Percentiles rank a stretch among this genome's conserved stretches.
Conservation (phyloP, 176 grass and related monocot species). For the Themeda triandra region DNA sequence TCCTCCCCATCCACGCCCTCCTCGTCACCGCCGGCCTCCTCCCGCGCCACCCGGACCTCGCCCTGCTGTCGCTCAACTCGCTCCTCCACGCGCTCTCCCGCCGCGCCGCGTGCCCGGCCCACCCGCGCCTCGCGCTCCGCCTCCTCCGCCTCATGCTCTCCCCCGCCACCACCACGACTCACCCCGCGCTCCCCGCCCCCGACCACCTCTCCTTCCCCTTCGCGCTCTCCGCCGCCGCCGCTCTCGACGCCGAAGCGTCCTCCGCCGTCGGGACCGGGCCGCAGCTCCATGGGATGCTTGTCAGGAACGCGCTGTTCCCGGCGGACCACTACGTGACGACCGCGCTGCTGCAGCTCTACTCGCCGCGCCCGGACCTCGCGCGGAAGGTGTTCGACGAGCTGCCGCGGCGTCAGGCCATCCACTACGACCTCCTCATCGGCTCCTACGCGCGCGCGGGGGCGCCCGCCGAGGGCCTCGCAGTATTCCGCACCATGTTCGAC, state of each 20-base stretch:
- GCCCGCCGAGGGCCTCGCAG: slow-evolving; percentile 36
- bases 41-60: slow-evolving; percentile 37
- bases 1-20: slow-evolving; percentile 48
- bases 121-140: slow-evolving; percentile 49
- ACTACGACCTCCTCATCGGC: slow-evolving; percentile 76
- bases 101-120: slow-evolving; percentile 37
- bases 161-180: slow-evolving; percentile 12
- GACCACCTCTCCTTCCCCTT: slow-evolving; percentile 86
- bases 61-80: slow-evolving; percentile 60
- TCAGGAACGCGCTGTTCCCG: slow-evolving; percentile 63
- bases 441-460: slow-evolving; percentile 48
- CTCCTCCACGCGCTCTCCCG: slow-evolving; percentile 46
- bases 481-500: slow-evolving; percentile 56
- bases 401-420: slow-evolving; percentile 50
- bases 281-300: slow-evolving; percentile 60
- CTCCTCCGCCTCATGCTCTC: slow-evolving; percentile 63
- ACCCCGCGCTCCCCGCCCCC: slow-evolving; percentile 37
- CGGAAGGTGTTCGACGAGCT: slow-evolving; percentile 67
- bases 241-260: too few species aligned
- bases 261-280: background rate
- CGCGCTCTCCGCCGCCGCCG: slow-evolving; percentile 57
- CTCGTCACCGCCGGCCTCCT: slow-evolving; percentile 52
- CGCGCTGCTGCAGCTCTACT: slow-evolving; percentile 61
- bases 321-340: slow-evolving; percentile 80
- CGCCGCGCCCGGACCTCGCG: slow-evolving; percentile 21